These are phyloP conservation scores for Aspergillus proliferans DNA, from an alignment of 2,329 filamentous ascomycete species.

Conservation along the genomic window DNA sequence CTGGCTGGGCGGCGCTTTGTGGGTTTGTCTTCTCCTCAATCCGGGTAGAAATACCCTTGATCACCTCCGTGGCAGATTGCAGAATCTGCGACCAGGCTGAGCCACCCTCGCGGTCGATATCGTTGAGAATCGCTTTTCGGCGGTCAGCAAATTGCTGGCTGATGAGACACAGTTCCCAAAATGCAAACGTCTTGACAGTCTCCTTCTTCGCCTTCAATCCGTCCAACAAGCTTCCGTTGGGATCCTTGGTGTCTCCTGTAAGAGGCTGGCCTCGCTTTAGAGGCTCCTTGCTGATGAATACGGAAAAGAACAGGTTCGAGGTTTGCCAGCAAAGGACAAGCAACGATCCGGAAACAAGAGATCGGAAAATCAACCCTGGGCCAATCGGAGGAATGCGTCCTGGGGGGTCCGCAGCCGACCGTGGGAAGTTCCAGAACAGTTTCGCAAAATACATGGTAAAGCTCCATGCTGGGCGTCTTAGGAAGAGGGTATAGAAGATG, in stretches of 20 bases:
- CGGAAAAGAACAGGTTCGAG: constrained; percentile 69
- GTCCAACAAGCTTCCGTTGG: constrained; percentile 80
- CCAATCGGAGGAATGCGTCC: constrained; percentile 51
- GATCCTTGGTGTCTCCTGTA: constrained; percentile 78
- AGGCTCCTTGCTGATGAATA: constrained; percentile 74
- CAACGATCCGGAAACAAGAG: constrained; percentile 57
- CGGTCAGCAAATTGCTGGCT: constrained; percentile 67
- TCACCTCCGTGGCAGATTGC: constrained; percentile 59
- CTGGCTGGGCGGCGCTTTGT: constrained; percentile 32
- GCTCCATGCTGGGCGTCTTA: constrained; percentile 62
- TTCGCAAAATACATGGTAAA: constrained; percentile 65
- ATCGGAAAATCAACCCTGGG: constrained; percentile 51
- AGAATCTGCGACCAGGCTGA: constrained; percentile 77
- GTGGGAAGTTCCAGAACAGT: constrained; percentile 68
- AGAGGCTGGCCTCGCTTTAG: constrained; percentile 79
- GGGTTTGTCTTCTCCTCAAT: constrained; percentile 58
- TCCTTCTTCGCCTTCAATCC: constrained; percentile 80
- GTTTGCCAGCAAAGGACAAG: constrained; percentile 69
- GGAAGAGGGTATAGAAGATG: constrained; percentile 55
- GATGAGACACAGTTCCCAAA: constrained; percentile 85
- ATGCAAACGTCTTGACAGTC: constrained; percentile 71
- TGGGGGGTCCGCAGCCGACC: constrained; percentile 57
- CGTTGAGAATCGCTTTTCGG: constrained; percentile 74
- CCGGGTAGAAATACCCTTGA: constrained; percentile 61
- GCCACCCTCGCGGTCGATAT: constrained; percentile 75